Percentiles rank a stretch among this genome's conserved stretches.
Conservation (phyloP, 2,329 filamentous ascomycete genomes). For the Nothomitra cinnamomea region DNA sequence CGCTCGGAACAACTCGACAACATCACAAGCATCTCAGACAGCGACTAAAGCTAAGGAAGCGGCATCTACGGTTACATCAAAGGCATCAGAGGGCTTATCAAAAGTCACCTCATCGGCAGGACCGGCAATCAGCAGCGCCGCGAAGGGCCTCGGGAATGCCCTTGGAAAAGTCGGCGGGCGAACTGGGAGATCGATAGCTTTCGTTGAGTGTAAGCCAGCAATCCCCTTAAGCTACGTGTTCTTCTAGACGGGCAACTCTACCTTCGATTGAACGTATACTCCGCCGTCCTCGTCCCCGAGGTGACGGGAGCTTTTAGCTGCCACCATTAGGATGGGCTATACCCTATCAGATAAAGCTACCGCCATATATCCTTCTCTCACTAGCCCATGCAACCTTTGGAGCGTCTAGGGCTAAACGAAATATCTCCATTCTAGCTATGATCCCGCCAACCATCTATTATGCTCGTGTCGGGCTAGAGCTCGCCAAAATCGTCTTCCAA, state of each 20-base stretch:
- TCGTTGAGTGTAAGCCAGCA: conserved; percentile 64
- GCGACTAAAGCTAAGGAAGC: conserved; percentile 27
- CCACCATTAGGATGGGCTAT: too few species aligned
- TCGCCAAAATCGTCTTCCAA: conserved; percentile 72
- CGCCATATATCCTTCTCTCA: background rate
- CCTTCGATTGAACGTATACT: too few species aligned
- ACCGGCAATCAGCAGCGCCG: conserved; percentile 56
- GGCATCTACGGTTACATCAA: conserved; percentile 27
- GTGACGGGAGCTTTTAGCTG: too few species aligned
- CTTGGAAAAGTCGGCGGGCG: conserved; percentile 67
- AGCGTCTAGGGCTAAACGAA: conserved; percentile 11
- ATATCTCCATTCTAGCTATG: conserved; percentile 39
- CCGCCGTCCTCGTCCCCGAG: too few species aligned
- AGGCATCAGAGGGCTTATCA: conserved; percentile 70
- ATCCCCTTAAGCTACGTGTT: background rate
- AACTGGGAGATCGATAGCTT: conserved; percentile 59
- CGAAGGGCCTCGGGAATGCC: conserved; percentile 46
- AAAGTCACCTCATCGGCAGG: conserved; percentile 67
- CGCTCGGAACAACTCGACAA: conserved; percentile 32
- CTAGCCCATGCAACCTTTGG: background rate
- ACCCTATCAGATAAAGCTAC: too few species aligned
- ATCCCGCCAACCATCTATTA: conserved; percentile 84
- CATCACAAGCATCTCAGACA: conserved; percentile 24
- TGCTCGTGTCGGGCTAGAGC: conserved; percentile 71
- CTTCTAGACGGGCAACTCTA: too few species aligned